Base-by-base conservation (phyloP, 2,329 filamentous ascomycete species). In the Coniochaeta hoffmannii region DNA sequence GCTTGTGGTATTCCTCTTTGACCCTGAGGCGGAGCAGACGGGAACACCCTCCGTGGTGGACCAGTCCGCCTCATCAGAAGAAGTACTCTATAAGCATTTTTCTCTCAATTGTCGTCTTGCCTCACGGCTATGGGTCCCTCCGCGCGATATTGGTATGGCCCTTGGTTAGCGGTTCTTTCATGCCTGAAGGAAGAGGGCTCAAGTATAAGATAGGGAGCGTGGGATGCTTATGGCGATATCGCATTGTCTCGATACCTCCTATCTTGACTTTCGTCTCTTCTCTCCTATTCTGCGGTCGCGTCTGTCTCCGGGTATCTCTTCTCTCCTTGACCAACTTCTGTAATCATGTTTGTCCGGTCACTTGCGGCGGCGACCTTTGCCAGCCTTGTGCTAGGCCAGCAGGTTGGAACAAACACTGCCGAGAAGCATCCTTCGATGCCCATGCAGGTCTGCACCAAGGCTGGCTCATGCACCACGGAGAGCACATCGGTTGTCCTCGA, bases 401-500 rank as follows among this genome's bases (percentile, higher is more conserved):
- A 67, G 54, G 68, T 73, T 26, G 75, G 76, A 52, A 73, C 67
- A 30, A 56, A 66, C 56, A 68, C 66, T 14, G 62, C 68, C 8
- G 76, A 78, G 58, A 67, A 64, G 34, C 77, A 80, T 60, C 77
- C 77, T 34, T 60, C 71, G 15, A 64, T 81, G 64, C 74, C 71
- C 56, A 76, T 75, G 64, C 65, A 75, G 62, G 68, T 71, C 53
- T 81, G 77, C 64, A 73, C 76, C 26, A 66, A 65, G 2, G 66
- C 64, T 30, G 74, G 75, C 36, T 59, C 59, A 15, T 80, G 77
- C 66, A 73, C 69, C 1, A 70, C 66, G 17, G 70, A 76, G 62
- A 63, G 64, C 51, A 76, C 74, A 14, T 69, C 69, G n/a, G 70
- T 78, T 28, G 75, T 77, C 28, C 65, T 81, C 57, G 76, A 80